Evolutionary conservation across 2,329 filamentous ascomycete genomes (phyloP), one percentile per base, ranked within the genome.

Genomic region (Penicillium sp.): DNA sequence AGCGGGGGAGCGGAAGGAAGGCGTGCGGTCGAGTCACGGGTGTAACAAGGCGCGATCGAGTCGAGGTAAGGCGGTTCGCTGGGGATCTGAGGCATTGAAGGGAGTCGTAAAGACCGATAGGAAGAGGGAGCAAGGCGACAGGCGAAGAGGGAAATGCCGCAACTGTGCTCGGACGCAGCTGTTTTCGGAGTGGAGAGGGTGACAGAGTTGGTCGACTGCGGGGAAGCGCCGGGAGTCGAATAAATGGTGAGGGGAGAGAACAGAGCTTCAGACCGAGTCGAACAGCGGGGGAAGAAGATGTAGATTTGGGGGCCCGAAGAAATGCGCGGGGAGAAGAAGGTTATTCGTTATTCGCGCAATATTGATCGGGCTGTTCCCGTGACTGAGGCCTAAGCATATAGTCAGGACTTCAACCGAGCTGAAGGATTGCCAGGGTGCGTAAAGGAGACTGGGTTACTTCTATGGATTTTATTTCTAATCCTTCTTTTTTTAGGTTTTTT

Each of bases 51-150:
- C 40, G 55, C 57, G 50, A 58, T 58, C 46, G 56, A 58, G 37
- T 51, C 49, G 42, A 53, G 39, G 42, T 50, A 35, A 41, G 44
- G 37, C 48, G 49, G 37, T 27, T 34, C 24, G 40, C 43, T 42
- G 39, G 42, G 29, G 36, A 54, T 51, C 36, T 46, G 54, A 57
- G 56, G 43, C 57, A 59, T 59, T 58, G 57, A 59, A 59, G 46
- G 38, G 7, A 22, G 29, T 43, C 39, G 41, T 29, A 37, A 36
- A 28, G 40, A 37, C 18, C 42, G 42, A 40, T 27, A 39, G 10
- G 18, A 32, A 31, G 14, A 40, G 16, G 32, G 39, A 44, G 32
- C 34, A 37, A 50, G 42, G 51, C 49, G 49, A 55, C 53, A 50
- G 42, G 42, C 44, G 42, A 31, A 27, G 40, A 54, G 48, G 41